These are phyloP conservation scores for Fusarium transvaalense DNA, from an alignment of 2,329 filamentous ascomycete genomes.

Conservation along the genomic window DNA sequence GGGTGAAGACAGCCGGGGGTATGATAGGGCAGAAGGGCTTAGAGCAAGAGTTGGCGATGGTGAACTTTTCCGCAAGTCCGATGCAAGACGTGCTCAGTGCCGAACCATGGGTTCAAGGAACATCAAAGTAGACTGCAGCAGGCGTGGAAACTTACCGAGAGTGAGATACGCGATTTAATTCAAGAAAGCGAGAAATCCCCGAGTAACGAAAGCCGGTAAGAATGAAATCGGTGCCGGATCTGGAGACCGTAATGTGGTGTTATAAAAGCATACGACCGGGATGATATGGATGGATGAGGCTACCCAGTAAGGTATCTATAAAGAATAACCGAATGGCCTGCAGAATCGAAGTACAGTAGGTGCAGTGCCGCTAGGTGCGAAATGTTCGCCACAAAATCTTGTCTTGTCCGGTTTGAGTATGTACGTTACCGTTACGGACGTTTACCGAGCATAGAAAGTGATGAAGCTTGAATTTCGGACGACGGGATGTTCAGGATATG, in stretches of 20 bases:
- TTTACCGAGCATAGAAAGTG: constrained; percentile 38
- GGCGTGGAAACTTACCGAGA: constrained; percentile 46
- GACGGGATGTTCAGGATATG: constrained; percentile 47
- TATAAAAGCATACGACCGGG: constrained; percentile 21
- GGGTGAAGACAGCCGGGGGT: constrained; percentile 27
- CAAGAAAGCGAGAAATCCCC: constrained; percentile 46
- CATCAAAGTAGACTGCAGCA: constrained; percentile 26
- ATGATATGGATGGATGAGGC: constrained; percentile 27
- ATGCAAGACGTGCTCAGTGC: constrained; percentile 32
- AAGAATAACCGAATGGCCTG: constrained; percentile 34
- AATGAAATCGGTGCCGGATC: constrained; percentile 27
- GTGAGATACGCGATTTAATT: constrained; percentile 15
- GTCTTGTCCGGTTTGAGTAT: constrained; percentile 32
- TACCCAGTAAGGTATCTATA: constrained; percentile 34
- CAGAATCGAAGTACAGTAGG: constrained; percentile 22
- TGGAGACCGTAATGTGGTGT: constrained; percentile 22
- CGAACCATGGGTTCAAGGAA: constrained; percentile 43
- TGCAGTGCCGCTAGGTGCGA: constrained; percentile 19
- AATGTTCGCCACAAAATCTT: constrained; percentile 29
- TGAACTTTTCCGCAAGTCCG: constrained; percentile 47
- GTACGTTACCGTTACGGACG: constrained; percentile 39
- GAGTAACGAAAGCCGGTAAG: constrained; percentile 28
- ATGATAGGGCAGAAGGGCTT: constrained; percentile 32
- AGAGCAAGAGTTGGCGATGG: constrained; percentile 15
- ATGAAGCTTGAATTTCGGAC: constrained; percentile 42